Conservation (phyloP, 352 stramenopile genomes). For the Phytophthora parvispora region DNA sequence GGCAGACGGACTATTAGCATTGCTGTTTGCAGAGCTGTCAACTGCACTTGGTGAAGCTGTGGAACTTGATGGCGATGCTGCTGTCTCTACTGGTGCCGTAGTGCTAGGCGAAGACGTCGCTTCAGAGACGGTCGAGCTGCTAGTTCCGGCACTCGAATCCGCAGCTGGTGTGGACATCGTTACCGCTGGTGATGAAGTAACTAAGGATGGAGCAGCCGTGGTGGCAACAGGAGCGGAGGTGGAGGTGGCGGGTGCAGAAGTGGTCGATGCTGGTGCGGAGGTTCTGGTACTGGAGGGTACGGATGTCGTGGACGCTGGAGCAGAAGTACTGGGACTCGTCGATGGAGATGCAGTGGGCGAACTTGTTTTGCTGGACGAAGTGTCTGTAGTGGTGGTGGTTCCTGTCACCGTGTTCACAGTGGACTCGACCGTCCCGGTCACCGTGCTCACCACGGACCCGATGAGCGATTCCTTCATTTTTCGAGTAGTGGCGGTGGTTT, state of each 20-base stretch:
- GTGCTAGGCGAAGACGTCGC: background rate
- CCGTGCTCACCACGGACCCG: conserved; percentile 17
- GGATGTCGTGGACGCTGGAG: background rate
- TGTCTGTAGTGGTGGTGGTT: background rate
- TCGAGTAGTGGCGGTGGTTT: background rate
- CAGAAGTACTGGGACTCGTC: background rate
- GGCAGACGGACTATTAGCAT: background rate
- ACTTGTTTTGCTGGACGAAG: background rate
- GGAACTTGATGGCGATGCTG: background rate
- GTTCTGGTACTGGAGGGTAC: background rate
- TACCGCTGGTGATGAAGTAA: background rate
- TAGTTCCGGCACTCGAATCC: no score
- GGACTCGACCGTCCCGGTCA: conserved; percentile 22
- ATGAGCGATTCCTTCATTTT: conserved; percentile 34
- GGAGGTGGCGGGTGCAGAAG: conserved; percentile 1
- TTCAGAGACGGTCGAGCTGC: background rate
- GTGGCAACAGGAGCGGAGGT: conserved; percentile 9
- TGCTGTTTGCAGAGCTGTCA: background rate
- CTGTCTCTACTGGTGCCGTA: background rate
- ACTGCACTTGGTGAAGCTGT: background rate
- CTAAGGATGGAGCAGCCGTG: background rate
- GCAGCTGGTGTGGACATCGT: background rate
- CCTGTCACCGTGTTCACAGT: conserved; percentile 15
- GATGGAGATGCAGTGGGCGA: background rate
- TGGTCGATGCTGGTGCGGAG: conserved; percentile 11